phyloP scores from a whole-genome alignment of 2,329 filamentous ascomycete species.

The Torrubiella hemipterigena region DNA sequence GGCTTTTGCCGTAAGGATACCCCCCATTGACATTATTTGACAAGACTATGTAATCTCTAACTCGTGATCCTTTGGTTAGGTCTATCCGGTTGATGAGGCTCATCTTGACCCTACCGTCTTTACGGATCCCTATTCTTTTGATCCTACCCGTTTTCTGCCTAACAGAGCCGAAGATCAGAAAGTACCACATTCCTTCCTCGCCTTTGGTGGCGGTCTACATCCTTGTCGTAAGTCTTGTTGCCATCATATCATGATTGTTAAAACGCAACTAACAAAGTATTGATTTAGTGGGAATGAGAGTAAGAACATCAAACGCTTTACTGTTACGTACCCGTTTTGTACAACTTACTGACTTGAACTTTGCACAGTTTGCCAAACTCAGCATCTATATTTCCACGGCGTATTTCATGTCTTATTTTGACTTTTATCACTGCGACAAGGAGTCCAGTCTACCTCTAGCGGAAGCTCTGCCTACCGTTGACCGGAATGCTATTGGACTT shows the following conservation, averaged over 20 bases:
- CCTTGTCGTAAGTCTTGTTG: constrained; percentile 17
- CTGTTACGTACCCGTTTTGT: no score
- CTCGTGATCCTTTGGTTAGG: no score
- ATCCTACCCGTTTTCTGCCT: constrained; percentile 34
- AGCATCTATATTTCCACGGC: no score
- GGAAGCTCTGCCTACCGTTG: no score
- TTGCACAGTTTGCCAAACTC: constrained; percentile 34
- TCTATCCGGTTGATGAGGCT: constrained; percentile 33
- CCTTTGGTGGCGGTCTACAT: constrained; percentile 23
- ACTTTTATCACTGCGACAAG: no score
- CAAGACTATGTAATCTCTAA: no score
- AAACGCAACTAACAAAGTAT: not conserved
- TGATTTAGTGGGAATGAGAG: constrained; percentile 1
- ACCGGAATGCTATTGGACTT: no score
- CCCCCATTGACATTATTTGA: no score
- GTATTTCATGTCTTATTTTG: no score
- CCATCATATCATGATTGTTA: not conserved
- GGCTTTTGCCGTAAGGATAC: constrained; percentile 25
- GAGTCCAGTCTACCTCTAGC: no score
- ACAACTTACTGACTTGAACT: no score
- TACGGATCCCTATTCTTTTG: constrained; percentile 32
- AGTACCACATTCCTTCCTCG: constrained; percentile 15
- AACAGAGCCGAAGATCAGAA: constrained; percentile 32
- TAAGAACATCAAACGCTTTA: not conserved
- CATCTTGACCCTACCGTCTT: constrained; percentile 37